Evolutionary conservation across 2,329 filamentous ascomycete genomes (phyloP).

Genomic region (Stromatinia cepivora): DNA sequence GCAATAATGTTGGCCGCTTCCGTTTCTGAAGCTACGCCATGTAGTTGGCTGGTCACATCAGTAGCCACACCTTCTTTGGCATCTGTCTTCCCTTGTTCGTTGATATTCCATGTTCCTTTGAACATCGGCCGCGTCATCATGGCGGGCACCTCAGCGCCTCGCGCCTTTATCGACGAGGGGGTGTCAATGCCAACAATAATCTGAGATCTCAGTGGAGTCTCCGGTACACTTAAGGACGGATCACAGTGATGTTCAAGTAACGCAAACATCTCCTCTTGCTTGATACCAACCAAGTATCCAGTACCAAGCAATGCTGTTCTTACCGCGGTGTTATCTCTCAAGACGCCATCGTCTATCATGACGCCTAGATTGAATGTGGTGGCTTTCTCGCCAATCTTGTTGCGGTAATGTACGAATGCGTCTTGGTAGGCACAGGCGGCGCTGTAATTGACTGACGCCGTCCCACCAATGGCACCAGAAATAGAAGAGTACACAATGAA

Average conservation of each 20-base stretch:
- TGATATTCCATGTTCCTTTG: constrained; percentile 8
- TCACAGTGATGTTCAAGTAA: constrained; percentile 42
- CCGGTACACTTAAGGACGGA: not conserved
- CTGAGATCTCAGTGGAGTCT: not conserved
- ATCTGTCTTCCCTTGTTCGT: not conserved
- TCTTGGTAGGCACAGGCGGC: constrained; percentile 40
- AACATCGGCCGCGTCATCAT: not conserved
- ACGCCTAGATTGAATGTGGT: constrained; percentile 28
- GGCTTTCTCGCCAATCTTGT: constrained; percentile 24
- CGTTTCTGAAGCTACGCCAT: not conserved
- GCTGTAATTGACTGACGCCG: constrained; percentile 27
- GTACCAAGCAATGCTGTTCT: constrained; percentile 33
- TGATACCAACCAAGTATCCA: constrained; percentile 46
- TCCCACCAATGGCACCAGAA: constrained; percentile 29
- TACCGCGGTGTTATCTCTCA: constrained; percentile 26
- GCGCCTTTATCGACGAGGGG: not conserved
- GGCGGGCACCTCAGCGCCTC: not conserved
- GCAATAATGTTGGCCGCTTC: constrained; percentile 5
- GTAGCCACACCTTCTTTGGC: not conserved
- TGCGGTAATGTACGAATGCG: constrained; percentile 27
- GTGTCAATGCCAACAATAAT: not conserved
- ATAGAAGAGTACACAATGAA: constrained; percentile 41
- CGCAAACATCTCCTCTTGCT: constrained; percentile 55
- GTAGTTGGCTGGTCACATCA: not conserved
- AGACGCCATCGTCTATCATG: constrained; percentile 27